Percentiles rank a stretch among this genome's conserved stretches.
Evolutionary conservation across 108 stramenopile genomes (phyloP).

Genomic region (Bacterosira constricta): DNA sequence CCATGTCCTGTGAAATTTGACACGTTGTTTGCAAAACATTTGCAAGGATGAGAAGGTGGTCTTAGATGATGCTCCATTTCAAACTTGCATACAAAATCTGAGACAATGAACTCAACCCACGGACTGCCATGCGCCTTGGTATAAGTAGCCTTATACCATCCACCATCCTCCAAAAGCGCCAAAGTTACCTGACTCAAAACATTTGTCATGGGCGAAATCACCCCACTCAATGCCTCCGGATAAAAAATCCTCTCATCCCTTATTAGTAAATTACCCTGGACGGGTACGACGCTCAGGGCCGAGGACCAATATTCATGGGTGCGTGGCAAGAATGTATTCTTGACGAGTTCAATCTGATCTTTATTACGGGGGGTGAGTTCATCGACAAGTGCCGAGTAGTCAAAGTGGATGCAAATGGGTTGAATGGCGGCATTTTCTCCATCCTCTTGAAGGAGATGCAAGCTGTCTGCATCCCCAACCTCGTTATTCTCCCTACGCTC

Average conservation of each 20-base stretch:
- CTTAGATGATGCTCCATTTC: too few species aligned
- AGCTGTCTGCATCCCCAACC: not conserved
- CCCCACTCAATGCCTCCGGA: slow-evolving; percentile 66
- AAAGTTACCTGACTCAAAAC: slow-evolving; percentile 72
- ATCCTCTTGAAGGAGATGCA: slow-evolving; percentile 21
- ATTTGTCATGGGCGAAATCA: slow-evolving; percentile 78
- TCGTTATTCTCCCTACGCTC: not conserved
- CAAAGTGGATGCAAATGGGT: slow-evolving; percentile 78
- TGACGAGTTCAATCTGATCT: slow-evolving; percentile 72
- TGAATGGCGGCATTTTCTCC: too few species aligned
- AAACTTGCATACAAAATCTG: too few species aligned
- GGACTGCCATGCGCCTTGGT: slow-evolving; percentile 39
- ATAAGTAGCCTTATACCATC: slow-evolving; percentile 82
- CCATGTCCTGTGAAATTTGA: too few species aligned
- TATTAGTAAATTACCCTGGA: slow-evolving; percentile 64
- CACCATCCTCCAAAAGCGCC: slow-evolving; percentile 83
- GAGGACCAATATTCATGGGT: slow-evolving; percentile 73
- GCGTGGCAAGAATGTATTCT: slow-evolving; percentile 66
- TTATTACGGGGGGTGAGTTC: slow-evolving; percentile 46
- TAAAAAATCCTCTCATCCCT: slow-evolving; percentile 84
- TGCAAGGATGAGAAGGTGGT: too few species aligned
- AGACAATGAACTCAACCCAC: slow-evolving; percentile 62
- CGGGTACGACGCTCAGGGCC: slow-evolving; percentile 76
- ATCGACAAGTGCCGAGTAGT: slow-evolving; percentile 67
- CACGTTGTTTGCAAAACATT: too few species aligned